phyloP scores from a whole-genome alignment of 164 flowering plant species.

The Malania oleifera region DNA sequence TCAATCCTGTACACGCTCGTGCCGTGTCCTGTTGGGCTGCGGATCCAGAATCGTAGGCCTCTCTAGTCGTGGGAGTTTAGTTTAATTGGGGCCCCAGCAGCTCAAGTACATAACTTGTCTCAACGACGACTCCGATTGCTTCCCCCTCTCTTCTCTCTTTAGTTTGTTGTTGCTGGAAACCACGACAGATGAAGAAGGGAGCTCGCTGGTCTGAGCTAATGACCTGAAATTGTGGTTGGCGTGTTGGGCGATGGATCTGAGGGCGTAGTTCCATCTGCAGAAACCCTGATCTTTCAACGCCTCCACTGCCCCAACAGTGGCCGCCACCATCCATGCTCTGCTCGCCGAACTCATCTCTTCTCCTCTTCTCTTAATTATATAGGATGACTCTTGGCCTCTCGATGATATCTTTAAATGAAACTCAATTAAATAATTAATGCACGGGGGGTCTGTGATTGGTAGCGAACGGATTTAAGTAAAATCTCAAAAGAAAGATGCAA shows the following conservation, averaged over 20 bases:
- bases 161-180: background rate
- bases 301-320: slow-evolving; percentile 25
- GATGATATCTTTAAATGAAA: no score
- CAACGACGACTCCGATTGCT: slow-evolving; percentile 31
- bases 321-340: slow-evolving; percentile 28
- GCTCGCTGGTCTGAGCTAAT: slow-evolving; percentile 11
- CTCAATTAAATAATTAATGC: no score
- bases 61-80: no score
- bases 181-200: slow-evolving; percentile 11
- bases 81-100: slow-evolving; percentile 56
- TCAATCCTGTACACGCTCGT: no score
- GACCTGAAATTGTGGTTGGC: slow-evolving; percentile 18
- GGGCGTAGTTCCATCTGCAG: slow-evolving; percentile 25
- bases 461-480: no score
- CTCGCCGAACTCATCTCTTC: slow-evolving; percentile 19
- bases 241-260: slow-evolving; percentile 16
- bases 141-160: slow-evolving; percentile 12
- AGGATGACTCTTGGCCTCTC: no score
- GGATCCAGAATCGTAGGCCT: no score
- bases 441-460: no score
- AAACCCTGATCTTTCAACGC: slow-evolving; percentile 30
- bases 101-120: slow-evolving; percentile 49
- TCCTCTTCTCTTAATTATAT: background rate
- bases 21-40: no score
- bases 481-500: no score